phyloP scores from a whole-genome alignment of 768 basidiomycete species.

The Plicaturopsis crispa region DNA sequence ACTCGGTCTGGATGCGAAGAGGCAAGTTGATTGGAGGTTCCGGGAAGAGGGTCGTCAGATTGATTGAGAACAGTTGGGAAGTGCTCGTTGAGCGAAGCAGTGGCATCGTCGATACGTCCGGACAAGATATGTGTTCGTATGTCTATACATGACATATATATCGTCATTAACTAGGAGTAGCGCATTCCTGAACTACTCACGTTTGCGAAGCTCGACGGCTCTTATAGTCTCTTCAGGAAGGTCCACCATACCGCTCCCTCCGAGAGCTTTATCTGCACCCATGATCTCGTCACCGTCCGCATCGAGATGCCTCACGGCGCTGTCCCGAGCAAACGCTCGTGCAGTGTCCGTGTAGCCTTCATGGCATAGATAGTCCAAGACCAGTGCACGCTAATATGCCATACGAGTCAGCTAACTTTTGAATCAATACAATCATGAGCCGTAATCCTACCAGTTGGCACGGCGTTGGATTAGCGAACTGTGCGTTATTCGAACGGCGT shows the following conservation, averaged over 20 bases:
- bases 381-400: conserved; percentile 46
- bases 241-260: conserved; percentile 10
- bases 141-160: conserved; percentile 33
- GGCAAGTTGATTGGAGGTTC: conserved; percentile 7
- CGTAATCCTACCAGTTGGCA: conserved; percentile 35
- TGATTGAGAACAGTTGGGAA: conserved; percentile 66
- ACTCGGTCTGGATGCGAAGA: conserved; percentile 24
- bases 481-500: too few species aligned
- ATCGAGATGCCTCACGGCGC: conserved; percentile 53
- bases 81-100: conserved; percentile 53
- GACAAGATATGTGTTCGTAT: conserved; percentile 64
- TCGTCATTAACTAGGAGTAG: conserved; percentile 3
- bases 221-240: conserved; percentile 32
- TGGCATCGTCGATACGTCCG: conserved; percentile 72
- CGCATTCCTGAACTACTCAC: conserved; percentile 27
- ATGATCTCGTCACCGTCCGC: conserved; percentile 64
- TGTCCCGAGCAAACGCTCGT: conserved; percentile 57
- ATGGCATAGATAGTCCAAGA: conserved; percentile 74
- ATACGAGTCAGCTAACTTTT: conserved; percentile 1
- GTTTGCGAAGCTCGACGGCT: conserved; percentile 44
- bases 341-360: conserved; percentile 68
- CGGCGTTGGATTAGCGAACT: conserved; percentile 26
- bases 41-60: conserved; percentile 8
- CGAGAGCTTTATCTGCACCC: conserved; percentile 15
- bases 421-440: background rate